These are phyloP conservation scores for Kuraishia cidri DNA, from an alignment of 805 yeast genomes.

Conservation along the genomic window DNA sequence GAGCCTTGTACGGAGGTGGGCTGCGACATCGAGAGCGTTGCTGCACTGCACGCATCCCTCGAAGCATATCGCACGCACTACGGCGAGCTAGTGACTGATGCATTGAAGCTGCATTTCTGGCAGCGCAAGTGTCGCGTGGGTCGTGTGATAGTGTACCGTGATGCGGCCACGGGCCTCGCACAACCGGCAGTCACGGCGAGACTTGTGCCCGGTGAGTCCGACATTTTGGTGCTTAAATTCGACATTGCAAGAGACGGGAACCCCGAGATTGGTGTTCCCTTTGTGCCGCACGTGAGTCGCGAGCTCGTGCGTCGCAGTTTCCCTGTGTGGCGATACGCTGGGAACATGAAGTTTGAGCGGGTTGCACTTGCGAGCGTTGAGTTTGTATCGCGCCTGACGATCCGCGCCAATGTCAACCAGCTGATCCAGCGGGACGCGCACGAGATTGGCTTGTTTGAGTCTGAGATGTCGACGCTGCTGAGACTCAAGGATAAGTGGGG, in stretches of 20 bases:
- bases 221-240: conserved; percentile 32
- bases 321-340: conserved; percentile 16
- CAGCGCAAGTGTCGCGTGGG: conserved; percentile 43
- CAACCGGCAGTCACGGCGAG: conserved; percentile 28
- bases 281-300: conserved; percentile 17
- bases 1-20: too few species aligned
- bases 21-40: conserved; percentile 25
- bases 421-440: too few species aligned
- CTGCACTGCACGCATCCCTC: conserved; percentile 32
- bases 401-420: conserved; percentile 23
- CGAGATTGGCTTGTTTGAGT: too few species aligned
- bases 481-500: conserved; percentile 29
- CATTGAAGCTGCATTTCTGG: conserved; percentile 36
- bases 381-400: conserved; percentile 28
- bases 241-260: conserved; percentile 27
- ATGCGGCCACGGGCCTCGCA: conserved; percentile 22
- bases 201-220: conserved; percentile 34
- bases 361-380: conserved; percentile 33
- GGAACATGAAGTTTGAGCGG: conserved; percentile 17
- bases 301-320: conserved; percentile 25
- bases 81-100: conserved; percentile 34
- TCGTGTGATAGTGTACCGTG: conserved; percentile 49
- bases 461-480: conserved; percentile 24
- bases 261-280: conserved; percentile 32
- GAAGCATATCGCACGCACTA: conserved; percentile 35